Conservation (phyloP, 2,329 filamentous ascomycete genomes). For the Diaporthe ampelina region DNA sequence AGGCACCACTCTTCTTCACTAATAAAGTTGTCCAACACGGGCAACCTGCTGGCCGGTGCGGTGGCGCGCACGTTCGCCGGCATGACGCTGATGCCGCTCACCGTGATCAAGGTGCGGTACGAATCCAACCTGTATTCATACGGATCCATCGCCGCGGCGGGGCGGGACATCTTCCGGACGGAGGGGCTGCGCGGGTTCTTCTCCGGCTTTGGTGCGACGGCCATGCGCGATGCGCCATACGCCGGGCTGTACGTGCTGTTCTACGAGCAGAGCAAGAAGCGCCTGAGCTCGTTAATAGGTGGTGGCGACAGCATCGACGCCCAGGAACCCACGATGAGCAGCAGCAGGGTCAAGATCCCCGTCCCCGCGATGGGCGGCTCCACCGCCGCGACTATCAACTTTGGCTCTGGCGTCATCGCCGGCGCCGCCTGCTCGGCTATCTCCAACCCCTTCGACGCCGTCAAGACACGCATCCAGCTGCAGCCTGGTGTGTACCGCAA, state of each 20-base stretch:
- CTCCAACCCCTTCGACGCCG: conserved; percentile 96
- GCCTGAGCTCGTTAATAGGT: conserved; percentile 59
- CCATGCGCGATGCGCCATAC: conserved; percentile 94
- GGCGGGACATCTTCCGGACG: conserved; percentile 77
- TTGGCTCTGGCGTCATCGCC: conserved; percentile 83
- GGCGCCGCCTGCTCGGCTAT: conserved; percentile 87
- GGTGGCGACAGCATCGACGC: neutral
- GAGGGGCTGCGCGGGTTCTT: conserved; percentile 91
- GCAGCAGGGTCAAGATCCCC: neutral
- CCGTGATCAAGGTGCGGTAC: conserved; percentile 96
- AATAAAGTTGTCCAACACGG: conserved; percentile 85
- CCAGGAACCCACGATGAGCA: conserved; percentile 16
- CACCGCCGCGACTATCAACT: conserved; percentile 81
- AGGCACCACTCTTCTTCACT: conserved; percentile 78
- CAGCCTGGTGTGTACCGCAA: conserved; percentile 88
- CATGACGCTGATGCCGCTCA: conserved; percentile 94
- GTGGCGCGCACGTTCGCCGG: conserved; percentile 88
- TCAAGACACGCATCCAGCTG: conserved; percentile 95
- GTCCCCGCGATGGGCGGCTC: conserved; percentile 51
- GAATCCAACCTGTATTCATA: conserved; percentile 91
- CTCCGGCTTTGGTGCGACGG: conserved; percentile 92
- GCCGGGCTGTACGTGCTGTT: conserved; percentile 94
- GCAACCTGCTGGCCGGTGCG: conserved; percentile 89
- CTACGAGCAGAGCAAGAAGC: conserved; percentile 86
- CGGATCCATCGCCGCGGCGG: conserved; percentile 79